Conservation (phyloP, 805 yeast genomes). For the Ogataea degrootiae region DNA sequence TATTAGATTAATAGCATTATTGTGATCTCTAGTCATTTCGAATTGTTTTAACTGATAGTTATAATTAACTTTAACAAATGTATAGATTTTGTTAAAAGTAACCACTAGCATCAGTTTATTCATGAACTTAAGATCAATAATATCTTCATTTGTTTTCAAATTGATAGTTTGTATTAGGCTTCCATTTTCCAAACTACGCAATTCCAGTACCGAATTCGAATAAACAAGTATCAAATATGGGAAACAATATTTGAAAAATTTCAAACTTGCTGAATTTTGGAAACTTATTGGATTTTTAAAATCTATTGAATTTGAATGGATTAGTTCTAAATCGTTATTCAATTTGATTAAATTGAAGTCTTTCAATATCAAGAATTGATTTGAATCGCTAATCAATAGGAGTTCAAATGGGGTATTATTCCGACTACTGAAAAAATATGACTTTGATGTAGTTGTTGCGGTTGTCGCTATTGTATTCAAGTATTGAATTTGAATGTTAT, state of each 20-base stretch:
- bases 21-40: slow-evolving; percentile 26
- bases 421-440: slow-evolving; percentile 20
- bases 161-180: slow-evolving; percentile 28
- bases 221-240: slow-evolving; percentile 35
- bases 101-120: slow-evolving; percentile 27
- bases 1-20: slow-evolving; percentile 42
- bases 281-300: slow-evolving; percentile 19
- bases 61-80: slow-evolving; percentile 26
- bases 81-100: slow-evolving; percentile 23
- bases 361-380: slow-evolving; percentile 24
- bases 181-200: slow-evolving; percentile 35
- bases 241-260: slow-evolving; percentile 29
- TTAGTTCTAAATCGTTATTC: slow-evolving; percentile 19
- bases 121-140: slow-evolving; percentile 20
- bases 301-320: slow-evolving; percentile 13
- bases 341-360: slow-evolving; percentile 21
- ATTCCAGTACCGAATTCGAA: slow-evolving; percentile 27
- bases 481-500: slow-evolving; percentile 21
- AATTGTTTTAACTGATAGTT: slow-evolving; percentile 31
- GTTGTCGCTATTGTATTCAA: slow-evolving; percentile 8
- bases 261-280: neutral
- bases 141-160: neutral
- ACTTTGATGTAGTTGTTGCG: slow-evolving; percentile 6
- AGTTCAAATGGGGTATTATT: slow-evolving; percentile 12
- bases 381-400: slow-evolving; percentile 21